phyloP scores from a whole-genome alignment of 139 green algal species.

The Pleodorina starrii region DNA sequence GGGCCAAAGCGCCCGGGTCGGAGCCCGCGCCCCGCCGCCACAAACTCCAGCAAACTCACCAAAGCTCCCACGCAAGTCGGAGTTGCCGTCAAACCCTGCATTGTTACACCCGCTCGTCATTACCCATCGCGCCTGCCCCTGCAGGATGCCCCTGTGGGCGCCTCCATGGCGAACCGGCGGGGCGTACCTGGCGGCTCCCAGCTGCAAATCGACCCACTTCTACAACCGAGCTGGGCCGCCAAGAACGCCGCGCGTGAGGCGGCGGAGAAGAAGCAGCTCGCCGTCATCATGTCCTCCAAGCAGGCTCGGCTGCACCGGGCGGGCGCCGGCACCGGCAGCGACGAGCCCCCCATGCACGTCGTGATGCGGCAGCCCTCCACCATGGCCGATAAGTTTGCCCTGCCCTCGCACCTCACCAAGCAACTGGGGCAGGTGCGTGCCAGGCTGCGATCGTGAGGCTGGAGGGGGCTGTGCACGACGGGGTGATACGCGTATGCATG shows the following conservation, averaged over 20 bases:
- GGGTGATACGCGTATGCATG: too few species aligned
- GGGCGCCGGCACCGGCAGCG: neutral
- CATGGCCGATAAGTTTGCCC: conserved; percentile 26
- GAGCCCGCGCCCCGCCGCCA: too few species aligned
- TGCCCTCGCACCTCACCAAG: conserved; percentile 28
- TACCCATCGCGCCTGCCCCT: neutral
- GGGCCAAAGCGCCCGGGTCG: too few species aligned
- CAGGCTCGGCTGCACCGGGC: neutral
- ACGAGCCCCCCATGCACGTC: neutral
- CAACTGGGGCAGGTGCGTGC: conserved; percentile 1
- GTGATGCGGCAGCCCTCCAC: conserved; percentile 22
- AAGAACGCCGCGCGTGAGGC: neutral
- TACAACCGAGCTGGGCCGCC: conserved; percentile 5
- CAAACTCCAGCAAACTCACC: too few species aligned
- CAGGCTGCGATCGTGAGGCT: too few species aligned
- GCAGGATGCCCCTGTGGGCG: neutral
- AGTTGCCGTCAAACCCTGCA: too few species aligned
- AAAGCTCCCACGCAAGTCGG: too few species aligned
- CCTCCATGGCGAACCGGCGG: neutral
- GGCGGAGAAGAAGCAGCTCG: neutral
- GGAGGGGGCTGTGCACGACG: too few species aligned
- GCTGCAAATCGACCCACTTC: conserved; percentile 8
- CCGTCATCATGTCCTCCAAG: neutral
- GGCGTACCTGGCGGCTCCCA: neutral
- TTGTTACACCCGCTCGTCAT: neutral